A percentile compares a stretch with the other conserved stretches of the same genome.
These are phyloP conservation scores for Serendipita sp. DNA, from an alignment of 768 basidiomycete species.

Conservation along the genomic window DNA sequence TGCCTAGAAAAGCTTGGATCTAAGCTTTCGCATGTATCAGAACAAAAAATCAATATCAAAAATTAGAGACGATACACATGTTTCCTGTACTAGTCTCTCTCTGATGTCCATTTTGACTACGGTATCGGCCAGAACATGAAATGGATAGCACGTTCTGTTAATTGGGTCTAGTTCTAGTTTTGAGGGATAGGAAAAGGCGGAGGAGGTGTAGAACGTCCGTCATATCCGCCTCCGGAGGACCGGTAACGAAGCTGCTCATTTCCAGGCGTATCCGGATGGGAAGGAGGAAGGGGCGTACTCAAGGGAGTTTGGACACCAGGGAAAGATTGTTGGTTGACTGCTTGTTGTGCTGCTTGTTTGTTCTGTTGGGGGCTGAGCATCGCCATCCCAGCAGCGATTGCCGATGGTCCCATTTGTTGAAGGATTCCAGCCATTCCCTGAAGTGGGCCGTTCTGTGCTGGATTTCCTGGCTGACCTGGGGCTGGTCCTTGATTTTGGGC, in stretches of 20 bases:
- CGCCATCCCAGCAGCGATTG: neutral
- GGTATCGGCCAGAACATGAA: too few relatives aligned
- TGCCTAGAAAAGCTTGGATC: too few relatives aligned
- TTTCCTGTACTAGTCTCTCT: neutral
- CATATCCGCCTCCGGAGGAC: neutral
- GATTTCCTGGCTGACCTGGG: neutral
- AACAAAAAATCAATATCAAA: too few relatives aligned
- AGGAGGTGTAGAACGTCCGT: neutral
- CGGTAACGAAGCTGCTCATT: constrained; percentile 1
- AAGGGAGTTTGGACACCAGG: neutral
- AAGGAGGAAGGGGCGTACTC: neutral
- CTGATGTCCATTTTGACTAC: neutral
- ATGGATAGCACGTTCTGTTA: neutral
- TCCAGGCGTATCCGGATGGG: neutral
- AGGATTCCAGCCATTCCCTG: neutral
- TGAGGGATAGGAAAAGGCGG: neutral
- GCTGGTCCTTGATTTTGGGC: constrained; percentile 7
- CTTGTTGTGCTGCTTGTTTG: neutral
- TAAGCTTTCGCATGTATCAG: too few relatives aligned
- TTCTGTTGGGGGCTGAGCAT: neutral
- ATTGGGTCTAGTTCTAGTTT: neutral
- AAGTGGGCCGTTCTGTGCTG: neutral
- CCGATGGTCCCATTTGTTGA: neutral
- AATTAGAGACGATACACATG: neutral
- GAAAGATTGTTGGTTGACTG: neutral